Evolutionary conservation across 306 rosid genomes (phyloP).

Genomic region (Clitoria ternatea): DNA sequence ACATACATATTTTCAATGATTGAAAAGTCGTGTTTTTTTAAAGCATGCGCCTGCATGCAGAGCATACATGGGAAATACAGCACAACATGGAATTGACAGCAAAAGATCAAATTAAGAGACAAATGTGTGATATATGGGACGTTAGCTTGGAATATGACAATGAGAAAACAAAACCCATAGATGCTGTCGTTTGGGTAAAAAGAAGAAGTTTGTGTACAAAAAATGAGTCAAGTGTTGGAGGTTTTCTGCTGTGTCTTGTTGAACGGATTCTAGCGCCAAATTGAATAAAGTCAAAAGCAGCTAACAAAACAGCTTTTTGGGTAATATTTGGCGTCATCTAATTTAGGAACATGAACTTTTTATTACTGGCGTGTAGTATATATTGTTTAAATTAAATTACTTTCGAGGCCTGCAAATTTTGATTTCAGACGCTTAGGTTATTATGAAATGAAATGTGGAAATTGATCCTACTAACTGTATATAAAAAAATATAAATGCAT

Average conservation of each 20-base stretch:
- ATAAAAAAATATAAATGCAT: too few species aligned
- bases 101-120: constrained; percentile 28
- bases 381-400: constrained; percentile 2
- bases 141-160: constrained; percentile 20
- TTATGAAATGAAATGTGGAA: neutral
- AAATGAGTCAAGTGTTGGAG: constrained; percentile 22
- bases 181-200: neutral
- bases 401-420: constrained; percentile 15
- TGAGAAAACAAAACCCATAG: neutral
- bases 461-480: neutral
- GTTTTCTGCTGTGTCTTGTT: constrained; percentile 33
- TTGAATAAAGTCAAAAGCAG: constrained; percentile 15
- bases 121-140: constrained; percentile 23
- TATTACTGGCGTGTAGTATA: neutral
- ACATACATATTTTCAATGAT: neutral
- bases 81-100: constrained; percentile 20
- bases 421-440: neutral
- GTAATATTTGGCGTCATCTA: neutral
- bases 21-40: too few species aligned
- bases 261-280: constrained; percentile 24
- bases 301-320: neutral
- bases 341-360: neutral
- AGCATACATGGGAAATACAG: neutral
- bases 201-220: neutral
- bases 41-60: constrained; percentile 8